These are phyloP conservation scores for Clavispora santaluciae DNA, from an alignment of 805 yeast genomes.

Conservation along the genomic window DNA sequence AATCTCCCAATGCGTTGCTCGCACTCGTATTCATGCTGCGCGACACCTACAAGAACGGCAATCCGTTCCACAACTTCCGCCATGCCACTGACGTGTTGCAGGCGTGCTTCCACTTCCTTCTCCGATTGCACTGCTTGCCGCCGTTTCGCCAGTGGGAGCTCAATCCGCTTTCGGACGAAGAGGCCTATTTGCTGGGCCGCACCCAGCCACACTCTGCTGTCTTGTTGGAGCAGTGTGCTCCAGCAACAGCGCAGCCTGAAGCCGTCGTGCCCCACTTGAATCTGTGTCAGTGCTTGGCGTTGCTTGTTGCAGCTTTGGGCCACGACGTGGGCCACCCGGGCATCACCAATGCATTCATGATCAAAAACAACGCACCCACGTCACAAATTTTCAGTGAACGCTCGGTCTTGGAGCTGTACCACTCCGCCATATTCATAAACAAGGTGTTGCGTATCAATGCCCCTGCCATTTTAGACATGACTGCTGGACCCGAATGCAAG, in stretches of 20 bases:
- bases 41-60: constrained; percentile 75
- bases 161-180: constrained; percentile 29
- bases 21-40: constrained; percentile 64
- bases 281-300: constrained; percentile 47
- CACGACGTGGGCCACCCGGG: constrained; percentile 98
- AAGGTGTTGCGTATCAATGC: constrained; percentile 30
- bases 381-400: constrained; percentile 56
- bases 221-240: neutral
- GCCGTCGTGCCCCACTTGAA: constrained; percentile 24
- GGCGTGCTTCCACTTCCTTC: constrained; percentile 68
- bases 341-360: constrained; percentile 72
- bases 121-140: constrained; percentile 38
- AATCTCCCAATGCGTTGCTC: constrained; percentile 41
- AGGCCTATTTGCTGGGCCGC: constrained; percentile 10
- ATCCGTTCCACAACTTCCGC: constrained; percentile 91
- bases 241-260: neutral
- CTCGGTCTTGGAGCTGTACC: constrained; percentile 80
- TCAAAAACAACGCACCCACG: constrained; percentile 55
- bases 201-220: neutral
- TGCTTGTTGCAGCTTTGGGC: constrained; percentile 80
- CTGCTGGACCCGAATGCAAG: constrained; percentile 35
- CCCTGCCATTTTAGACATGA: constrained; percentile 27
- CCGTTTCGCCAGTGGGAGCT: constrained; percentile 30
- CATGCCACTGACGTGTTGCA: constrained; percentile 96
- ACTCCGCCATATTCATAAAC: constrained; percentile 56